phyloP scores from a whole-genome alignment of 164 flowering plant species.

The Pachysandra terminalis region DNA sequence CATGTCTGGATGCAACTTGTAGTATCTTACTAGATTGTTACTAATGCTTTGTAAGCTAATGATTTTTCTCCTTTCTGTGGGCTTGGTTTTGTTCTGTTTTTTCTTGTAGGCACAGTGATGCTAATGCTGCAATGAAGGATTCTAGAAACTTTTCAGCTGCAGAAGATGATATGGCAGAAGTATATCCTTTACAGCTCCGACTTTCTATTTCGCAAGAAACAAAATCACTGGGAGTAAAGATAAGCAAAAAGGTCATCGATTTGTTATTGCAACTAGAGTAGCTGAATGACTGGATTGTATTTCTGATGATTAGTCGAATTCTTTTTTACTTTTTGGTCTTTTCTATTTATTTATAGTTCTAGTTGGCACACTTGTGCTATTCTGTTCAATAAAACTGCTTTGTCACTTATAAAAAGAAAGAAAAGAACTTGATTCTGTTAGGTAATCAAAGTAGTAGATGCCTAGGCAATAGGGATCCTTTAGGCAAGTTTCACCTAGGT shows the following conservation, averaged over 20 bases:
- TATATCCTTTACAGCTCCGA: conserved; percentile 82
- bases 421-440: too few relatives aligned
- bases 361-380: too few relatives aligned
- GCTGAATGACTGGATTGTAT: too few relatives aligned
- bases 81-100: conserved; percentile 3
- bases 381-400: too few relatives aligned
- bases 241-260: conserved; percentile 91
- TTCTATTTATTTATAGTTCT: too few relatives aligned
- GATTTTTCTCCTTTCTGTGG: not conserved
- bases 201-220: conserved; percentile 58
- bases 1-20: not conserved
- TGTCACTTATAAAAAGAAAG: too few relatives aligned
- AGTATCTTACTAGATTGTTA: not conserved
- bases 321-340: too few relatives aligned
- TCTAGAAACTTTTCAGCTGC: conserved; percentile 48
- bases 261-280: too few relatives aligned
- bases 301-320: too few relatives aligned
- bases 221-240: conserved; percentile 57
- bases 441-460: too few relatives aligned
- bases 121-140: conserved; percentile 47
- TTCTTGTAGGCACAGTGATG: conserved; percentile 71
- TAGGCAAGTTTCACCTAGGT: too few relatives aligned
- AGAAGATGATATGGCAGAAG: conserved; percentile 74
- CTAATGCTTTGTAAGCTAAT: not conserved
- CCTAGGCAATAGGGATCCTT: too few relatives aligned